A percentile compares a stretch with the other conserved stretches of the same genome.
Evolutionary conservation across 139 green algal species (phyloP).

Genomic region (Picochlorum sp.): DNA sequence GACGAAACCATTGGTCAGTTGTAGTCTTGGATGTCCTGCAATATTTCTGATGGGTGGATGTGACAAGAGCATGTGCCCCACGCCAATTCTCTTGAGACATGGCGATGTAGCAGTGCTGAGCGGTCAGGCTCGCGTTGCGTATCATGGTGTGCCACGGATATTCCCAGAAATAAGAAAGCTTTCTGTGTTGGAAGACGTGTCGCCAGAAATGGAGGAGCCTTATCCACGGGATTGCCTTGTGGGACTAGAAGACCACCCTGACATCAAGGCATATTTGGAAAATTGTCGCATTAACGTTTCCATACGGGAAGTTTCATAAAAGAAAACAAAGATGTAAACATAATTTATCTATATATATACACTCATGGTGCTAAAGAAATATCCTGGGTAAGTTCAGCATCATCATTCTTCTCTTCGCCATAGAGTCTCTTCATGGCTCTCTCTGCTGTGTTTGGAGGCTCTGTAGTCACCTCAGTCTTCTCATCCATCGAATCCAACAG

Average conservation of each 20-base stretch:
- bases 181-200: too few species aligned
- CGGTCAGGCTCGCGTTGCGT: slow-evolving; percentile 53
- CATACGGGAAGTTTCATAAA: neutral
- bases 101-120: slow-evolving; percentile 77
- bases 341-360: too few species aligned
- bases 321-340: too few species aligned
- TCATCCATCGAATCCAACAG: slow-evolving; percentile 6
- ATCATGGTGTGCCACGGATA: slow-evolving; percentile 58
- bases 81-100: slow-evolving; percentile 61
- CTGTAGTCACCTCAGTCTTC: neutral
- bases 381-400: neutral
- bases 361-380: too few species aligned
- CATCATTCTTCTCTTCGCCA: neutral
- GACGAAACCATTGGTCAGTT: slow-evolving; percentile 67
- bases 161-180: slow-evolving; percentile 9
- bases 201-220: neutral
- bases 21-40: slow-evolving; percentile 72
- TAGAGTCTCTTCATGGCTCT: neutral
- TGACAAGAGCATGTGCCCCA: slow-evolving; percentile 45
- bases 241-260: neutral
- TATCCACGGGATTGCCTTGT: neutral
- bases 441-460: slow-evolving; percentile 23
- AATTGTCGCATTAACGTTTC: slow-evolving; percentile 28
- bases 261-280: slow-evolving; percentile 25
- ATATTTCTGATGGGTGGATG: slow-evolving; percentile 78